A percentile compares a stretch with the other conserved stretches of the same genome.
These are phyloP conservation scores for Fraxinus paxiana DNA, from an alignment of 305 asterid species.

Conservation along the genomic window DNA sequence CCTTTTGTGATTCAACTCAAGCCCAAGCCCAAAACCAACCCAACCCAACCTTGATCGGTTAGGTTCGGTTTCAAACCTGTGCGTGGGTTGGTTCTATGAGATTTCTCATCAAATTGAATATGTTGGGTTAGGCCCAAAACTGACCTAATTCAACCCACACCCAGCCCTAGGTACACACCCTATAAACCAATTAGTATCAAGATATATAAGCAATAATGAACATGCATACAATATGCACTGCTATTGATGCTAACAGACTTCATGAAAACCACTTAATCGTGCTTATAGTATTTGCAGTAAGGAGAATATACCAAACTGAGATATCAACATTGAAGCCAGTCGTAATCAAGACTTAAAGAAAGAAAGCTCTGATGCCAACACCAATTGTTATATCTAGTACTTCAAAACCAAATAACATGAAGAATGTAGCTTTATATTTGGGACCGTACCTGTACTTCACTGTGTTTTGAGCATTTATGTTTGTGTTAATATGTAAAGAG, in stretches of 20 bases:
- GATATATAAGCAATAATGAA: background rate
- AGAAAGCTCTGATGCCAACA: background rate
- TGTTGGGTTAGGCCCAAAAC: background rate
- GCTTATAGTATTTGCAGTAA: background rate
- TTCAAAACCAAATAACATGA: background rate
- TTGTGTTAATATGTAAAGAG: background rate
- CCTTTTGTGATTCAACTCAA: background rate
- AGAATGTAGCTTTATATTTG: background rate
- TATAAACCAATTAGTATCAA: background rate
- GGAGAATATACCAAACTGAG: background rate
- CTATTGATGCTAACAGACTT: background rate
- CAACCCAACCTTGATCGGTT: background rate
- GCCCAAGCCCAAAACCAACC: background rate
- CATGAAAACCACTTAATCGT: background rate
- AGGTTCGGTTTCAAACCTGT: background rate
- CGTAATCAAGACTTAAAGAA: background rate
- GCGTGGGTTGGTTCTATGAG: background rate
- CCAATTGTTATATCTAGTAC: background rate
- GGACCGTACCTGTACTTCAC: background rate
- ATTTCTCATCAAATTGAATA: background rate
- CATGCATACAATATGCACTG: background rate
- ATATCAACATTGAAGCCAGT: background rate
- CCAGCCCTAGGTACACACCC: background rate
- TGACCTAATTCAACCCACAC: background rate
- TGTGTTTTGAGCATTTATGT: background rate